Percentiles rank a stretch among this genome's conserved stretches.
Evolutionary conservation across 768 basidiomycete species (phyloP).

Genomic region (Termitomyces sp.): DNA sequence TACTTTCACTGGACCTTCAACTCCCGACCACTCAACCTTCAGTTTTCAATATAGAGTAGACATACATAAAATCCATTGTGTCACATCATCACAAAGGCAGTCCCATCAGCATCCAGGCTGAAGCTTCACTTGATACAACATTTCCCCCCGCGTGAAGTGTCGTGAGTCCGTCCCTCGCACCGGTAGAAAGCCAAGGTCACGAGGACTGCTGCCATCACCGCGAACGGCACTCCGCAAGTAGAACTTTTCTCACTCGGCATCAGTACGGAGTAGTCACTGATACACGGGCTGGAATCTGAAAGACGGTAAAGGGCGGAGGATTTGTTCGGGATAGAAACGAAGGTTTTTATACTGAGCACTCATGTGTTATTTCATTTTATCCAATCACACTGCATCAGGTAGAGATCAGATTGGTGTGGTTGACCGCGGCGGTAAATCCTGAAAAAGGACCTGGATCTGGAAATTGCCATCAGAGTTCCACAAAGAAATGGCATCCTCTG

Average conservation of each 20-base stretch:
- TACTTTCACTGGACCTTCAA: no score
- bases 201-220: neutral
- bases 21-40: neutral
- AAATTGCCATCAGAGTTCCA: neutral
- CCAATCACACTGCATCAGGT: neutral
- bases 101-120: no score
- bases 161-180: constrained; percentile 3
- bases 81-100: neutral
- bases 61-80: neutral
- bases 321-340: neutral
- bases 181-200: neutral
- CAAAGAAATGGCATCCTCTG: neutral
- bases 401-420: no score
- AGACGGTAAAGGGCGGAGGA: neutral
- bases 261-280: neutral
- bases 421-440: no score
- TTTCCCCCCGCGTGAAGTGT: neutral
- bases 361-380: neutral
- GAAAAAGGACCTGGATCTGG: neutral
- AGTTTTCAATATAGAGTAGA: neutral
- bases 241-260: neutral
- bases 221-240: neutral
- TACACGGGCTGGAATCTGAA: no score
- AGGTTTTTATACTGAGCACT: neutral
- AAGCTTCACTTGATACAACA: neutral